Evolutionary conservation across 1,284 basidiomycete species (phyloP), one percentile per base, ranked within the genome.

Genomic region (Ceratobasidium theobromae): DNA sequence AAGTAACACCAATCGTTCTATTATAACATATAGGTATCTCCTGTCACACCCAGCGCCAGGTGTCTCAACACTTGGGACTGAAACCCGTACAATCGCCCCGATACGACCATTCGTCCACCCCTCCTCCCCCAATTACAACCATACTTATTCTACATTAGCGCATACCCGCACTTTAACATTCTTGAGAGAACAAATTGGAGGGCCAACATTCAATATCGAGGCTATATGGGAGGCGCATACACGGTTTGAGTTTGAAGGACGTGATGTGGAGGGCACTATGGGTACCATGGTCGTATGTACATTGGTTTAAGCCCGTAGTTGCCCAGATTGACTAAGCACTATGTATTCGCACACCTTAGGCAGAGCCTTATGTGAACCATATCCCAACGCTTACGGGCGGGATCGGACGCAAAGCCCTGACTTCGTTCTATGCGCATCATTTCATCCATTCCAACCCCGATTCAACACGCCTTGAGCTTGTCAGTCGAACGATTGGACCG

Each of bases 171-270:
- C 60, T 1, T 46, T 65, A 21, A 65, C 60, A 41, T 65, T 65
- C 38, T 51, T 65, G 51, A 49, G 60, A 11, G 33, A 32, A 9
- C 60, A 65, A 21, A 45, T 53, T 5, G 79, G 77, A 40, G 80
- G 80, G 0, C 80, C 78, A 23, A 67, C 75, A 16, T 83, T 82
- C 58, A 80, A 83, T 69, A 72, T 82, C 3, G 82, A 82, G 69
- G 79, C 78, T 2, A 79, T 82, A 38, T 83, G 82, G 82, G 80
- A 82, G 18, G 81, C 81, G 67, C 82, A 83, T 68, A 79, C 77
- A 1, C 77, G 77, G 58, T 82, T 78, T 66, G 81, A 84, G 71
- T 84, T 84, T 69, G 77, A 78, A 64, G 74, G 75, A 9, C 73
- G 81, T 45, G 82, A 80, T 67, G 81, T 83, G 1, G 81, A 80